These are phyloP conservation scores for Leucosporidium scottii DNA, from an alignment of 768 basidiomycete species.

Conservation along the genomic window DNA sequence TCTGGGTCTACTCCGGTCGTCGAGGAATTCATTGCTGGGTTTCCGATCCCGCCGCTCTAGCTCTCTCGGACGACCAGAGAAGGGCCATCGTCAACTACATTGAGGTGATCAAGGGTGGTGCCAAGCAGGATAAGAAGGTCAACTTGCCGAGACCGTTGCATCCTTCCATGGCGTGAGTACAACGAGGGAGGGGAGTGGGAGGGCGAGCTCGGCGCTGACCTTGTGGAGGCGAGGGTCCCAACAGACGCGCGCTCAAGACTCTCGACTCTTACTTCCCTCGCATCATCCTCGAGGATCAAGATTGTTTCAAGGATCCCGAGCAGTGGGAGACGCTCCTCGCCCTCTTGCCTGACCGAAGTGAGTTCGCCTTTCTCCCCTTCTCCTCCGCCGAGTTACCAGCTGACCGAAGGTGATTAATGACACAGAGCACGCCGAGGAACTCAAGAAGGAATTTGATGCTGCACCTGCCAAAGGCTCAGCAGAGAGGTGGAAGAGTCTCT, in stretches of 20 bases:
- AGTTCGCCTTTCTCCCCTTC: conserved; percentile 10
- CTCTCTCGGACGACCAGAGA: conserved; percentile 83
- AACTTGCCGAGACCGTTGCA: conserved; percentile 62
- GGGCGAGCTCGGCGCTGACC: not conserved
- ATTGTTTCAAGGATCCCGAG: conserved; percentile 64
- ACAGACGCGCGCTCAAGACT: conserved; percentile 16
- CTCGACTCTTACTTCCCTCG: conserved; percentile 56
- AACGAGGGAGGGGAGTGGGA: too few relatives aligned
- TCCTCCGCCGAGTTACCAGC: not conserved
- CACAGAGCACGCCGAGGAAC: conserved; percentile 31
- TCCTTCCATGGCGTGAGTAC: conserved; percentile 62
- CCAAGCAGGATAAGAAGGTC: conserved; percentile 73
- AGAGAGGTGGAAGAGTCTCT: conserved; percentile 67
- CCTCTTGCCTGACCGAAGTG: conserved; percentile 61
- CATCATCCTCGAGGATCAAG: conserved; percentile 72
- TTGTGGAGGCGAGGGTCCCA: too few relatives aligned
- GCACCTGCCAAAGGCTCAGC: conserved; percentile 54
- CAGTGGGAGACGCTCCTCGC: conserved; percentile 69
- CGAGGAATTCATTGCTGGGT: conserved; percentile 99
- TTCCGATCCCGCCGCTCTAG: conserved; percentile 78
- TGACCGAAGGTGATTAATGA: too few relatives aligned
- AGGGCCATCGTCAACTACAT: conserved; percentile 78
- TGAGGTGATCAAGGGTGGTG: conserved; percentile 72
- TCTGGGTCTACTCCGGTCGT: conserved; percentile 98
- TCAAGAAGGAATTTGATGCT: conserved; percentile 57